These are phyloP conservation scores for Macrophomina phaseolina DNA, from an alignment of 2,329 filamentous ascomycete genomes.

Conservation along the genomic window DNA sequence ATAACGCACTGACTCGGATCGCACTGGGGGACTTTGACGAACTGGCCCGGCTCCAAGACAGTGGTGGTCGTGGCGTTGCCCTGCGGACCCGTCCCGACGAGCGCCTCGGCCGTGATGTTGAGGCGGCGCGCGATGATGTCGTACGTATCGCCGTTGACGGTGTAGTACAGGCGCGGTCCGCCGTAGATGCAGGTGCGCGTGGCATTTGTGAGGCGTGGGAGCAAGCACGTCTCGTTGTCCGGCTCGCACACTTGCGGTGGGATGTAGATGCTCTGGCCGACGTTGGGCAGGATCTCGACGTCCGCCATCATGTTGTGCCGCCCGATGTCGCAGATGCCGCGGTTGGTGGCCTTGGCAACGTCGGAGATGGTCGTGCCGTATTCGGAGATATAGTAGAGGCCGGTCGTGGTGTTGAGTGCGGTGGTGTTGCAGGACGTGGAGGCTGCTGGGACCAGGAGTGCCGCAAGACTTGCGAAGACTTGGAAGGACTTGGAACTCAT, in stretches of 20 bases:
- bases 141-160: constrained; percentile 18
- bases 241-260: constrained; percentile 3
- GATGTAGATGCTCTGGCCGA: constrained; percentile 10
- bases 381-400: too few species aligned
- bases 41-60: neutral
- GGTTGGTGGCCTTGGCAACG: too few species aligned
- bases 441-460: too few species aligned
- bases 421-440: too few species aligned
- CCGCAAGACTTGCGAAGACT: too few species aligned
- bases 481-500: too few species aligned
- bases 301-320: too few species aligned
- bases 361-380: too few species aligned
- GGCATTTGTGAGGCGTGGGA: neutral
- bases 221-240: constrained; percentile 20
- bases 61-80: neutral
- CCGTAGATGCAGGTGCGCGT: constrained; percentile 13
- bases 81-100: neutral
- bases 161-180: constrained; percentile 21
- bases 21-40: constrained; percentile 21
- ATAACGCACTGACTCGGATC: constrained; percentile 13
- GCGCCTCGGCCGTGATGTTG: constrained; percentile 4
- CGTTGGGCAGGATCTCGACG: neutral
- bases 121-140: constrained; percentile 1
- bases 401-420: too few species aligned
- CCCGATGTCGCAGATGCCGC: too few species aligned